phyloP scores from a whole-genome alignment of 345 rosid genomes.

The Ceriops decandra region DNA sequence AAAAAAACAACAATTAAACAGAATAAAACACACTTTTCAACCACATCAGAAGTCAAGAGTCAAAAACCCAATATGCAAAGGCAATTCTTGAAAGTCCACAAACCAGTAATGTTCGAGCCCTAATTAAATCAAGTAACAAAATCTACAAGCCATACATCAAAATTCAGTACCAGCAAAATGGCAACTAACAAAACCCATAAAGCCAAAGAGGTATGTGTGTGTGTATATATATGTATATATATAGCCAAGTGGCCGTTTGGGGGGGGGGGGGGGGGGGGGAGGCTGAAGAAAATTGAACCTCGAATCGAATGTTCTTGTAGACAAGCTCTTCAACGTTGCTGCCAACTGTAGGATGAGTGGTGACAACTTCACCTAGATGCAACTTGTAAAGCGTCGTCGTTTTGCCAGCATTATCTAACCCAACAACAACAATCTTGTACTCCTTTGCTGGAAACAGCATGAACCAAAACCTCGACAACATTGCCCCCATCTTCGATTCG shows the following conservation, averaged over 20 bases:
- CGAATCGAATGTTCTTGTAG: slow-evolving; percentile 89
- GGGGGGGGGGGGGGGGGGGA: too few relatives aligned
- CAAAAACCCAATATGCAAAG: too few relatives aligned
- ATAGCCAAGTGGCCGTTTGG: too few relatives aligned
- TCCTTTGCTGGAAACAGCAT: slow-evolving; percentile 94
- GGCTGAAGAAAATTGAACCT: slow-evolving; percentile 39
- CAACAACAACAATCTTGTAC: slow-evolving; percentile 96
- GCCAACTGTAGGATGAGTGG: slow-evolving; percentile 94
- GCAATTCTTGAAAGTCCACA: too few relatives aligned
- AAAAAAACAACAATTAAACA: background rate
- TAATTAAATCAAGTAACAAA: too few relatives aligned
- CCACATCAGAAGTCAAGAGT: too few relatives aligned
- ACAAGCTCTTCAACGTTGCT: slow-evolving; percentile 97
- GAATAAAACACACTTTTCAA: too few relatives aligned
- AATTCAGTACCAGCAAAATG: background rate
- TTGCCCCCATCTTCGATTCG: slow-evolving; percentile 61
- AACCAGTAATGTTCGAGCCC: too few relatives aligned
- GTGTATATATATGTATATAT: too few relatives aligned
- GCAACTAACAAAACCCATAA: background rate
- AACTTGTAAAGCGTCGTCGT: slow-evolving; percentile 94
- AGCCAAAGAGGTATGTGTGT: background rate
- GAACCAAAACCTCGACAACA: slow-evolving; percentile 86
- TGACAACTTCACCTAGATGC: slow-evolving; percentile 92
- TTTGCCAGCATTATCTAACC: slow-evolving; percentile 96
- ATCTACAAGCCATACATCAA: too few relatives aligned